Percentiles rank a stretch among this genome's conserved stretches.
Evolutionary conservation across 1,284 basidiomycete genomes (phyloP).

Genomic region (Irpex lacteus): DNA sequence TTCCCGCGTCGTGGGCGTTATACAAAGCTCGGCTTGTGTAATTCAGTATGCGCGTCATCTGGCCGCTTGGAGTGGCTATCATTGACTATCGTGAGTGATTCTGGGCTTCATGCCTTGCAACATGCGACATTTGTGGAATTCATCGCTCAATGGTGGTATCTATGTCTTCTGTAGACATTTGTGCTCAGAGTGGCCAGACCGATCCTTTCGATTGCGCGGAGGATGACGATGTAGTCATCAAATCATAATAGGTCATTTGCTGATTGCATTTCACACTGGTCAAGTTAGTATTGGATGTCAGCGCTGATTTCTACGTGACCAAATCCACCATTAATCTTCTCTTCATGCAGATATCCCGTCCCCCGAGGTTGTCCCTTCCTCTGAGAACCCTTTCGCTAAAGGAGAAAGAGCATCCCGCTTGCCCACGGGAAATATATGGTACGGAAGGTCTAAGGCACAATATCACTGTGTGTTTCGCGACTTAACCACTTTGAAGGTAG

Average conservation of each 20-base stretch:
- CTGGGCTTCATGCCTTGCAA: not conserved
- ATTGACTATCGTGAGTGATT: not conserved
- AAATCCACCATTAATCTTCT: not conserved
- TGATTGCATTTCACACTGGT: not conserved
- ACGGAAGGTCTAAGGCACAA: constrained; percentile 14
- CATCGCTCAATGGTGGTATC: not conserved
- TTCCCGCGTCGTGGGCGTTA: not conserved
- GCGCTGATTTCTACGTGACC: not conserved
- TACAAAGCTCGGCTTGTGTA: not conserved
- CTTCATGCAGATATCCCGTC: constrained; percentile 23
- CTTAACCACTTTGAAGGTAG: not conserved
- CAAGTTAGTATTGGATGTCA: not conserved
- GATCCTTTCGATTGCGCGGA: not conserved
- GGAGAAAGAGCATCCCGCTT: constrained; percentile 19
- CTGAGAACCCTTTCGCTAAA: constrained; percentile 22
- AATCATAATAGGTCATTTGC: not conserved
- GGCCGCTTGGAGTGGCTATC: not conserved
- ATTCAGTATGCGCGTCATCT: not conserved
- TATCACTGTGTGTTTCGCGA: not conserved
- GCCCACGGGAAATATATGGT: constrained; percentile 12
- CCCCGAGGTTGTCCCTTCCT: constrained; percentile 27
- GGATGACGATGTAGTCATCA: not conserved
- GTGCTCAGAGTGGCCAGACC: not conserved
- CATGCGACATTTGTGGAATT: not conserved
- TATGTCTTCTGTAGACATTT: not conserved